Conservation (phyloP, 2,329 filamentous ascomycete genomes). For the Scytalidium lignicola region DNA sequence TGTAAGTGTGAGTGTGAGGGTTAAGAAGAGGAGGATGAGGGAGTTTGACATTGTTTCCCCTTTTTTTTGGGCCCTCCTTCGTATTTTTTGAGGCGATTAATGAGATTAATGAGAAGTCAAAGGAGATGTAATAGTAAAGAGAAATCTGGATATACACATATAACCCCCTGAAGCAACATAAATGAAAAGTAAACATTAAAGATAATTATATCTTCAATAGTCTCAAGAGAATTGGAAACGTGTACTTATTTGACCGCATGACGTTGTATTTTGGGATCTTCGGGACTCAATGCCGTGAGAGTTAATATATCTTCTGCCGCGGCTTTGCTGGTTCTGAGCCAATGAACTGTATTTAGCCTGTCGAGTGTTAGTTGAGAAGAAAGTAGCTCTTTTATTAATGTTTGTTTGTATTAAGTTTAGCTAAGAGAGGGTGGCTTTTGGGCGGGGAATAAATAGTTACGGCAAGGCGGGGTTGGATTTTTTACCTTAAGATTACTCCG, state of each 20-base stretch:
- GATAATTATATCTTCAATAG: too few species aligned
- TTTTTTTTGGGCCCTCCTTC: not conserved
- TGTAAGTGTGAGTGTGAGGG: conserved; percentile 5
- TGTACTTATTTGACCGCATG: not conserved
- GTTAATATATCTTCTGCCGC: too few species aligned
- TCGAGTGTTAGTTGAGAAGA: not conserved
- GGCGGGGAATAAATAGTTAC: too few species aligned
- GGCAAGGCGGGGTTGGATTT: too few species aligned
- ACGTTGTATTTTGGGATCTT: not conserved
- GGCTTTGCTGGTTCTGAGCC: not conserved
- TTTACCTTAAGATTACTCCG: too few species aligned
- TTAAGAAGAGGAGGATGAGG: conserved; percentile 4
- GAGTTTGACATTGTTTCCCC: not conserved
- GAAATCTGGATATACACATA: not conserved
- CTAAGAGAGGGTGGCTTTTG: too few species aligned
- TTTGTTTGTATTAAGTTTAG: too few species aligned
- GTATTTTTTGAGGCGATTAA: not conserved
- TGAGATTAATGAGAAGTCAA: not conserved
- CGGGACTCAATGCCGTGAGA: not conserved
- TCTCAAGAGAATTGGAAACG: not conserved
- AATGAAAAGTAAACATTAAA: too few species aligned
- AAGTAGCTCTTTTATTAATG: not conserved
- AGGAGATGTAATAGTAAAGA: not conserved
- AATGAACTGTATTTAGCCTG: not conserved
- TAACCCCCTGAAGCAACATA: not conserved